Evolutionary conservation across 306 rosid genomes (phyloP), one percentile per base, ranked within the genome.

Genomic region (Calophaca sinica): DNA sequence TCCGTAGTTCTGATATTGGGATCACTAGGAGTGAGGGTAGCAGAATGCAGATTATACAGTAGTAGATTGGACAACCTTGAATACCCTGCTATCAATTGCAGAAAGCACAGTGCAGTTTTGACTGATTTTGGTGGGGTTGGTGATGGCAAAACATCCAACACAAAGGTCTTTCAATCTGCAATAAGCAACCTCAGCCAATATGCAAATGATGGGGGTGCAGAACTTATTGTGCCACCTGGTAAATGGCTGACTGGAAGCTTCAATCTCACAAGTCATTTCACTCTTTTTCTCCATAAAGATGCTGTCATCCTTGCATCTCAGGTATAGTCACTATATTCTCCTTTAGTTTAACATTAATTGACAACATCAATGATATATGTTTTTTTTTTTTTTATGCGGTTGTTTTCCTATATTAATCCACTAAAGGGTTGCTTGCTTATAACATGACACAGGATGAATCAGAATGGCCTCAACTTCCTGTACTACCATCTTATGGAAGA

Each of bases 231-330:
- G 5, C 96, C 98, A 2, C 85, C 93, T 0, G 98, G 96, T 1
- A 90, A 75, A 79, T 93, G 98, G 96, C 41, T 90, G 1, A 93
- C 96, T 0, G 98, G 96, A 2, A 90, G 93, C 79, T 90, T 93
- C 74, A 93, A 88, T 36, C 94, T 92, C 70, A 92, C 92, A 7
- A 92, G 94, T 78, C 90, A 88, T 82, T 92, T 92, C 82, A 92
- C 97, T 12, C 92, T 92, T 41, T 90, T 84, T 73, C 82, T 93
- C 63, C 87, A 90, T 0, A 85, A 84, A 11, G 93, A 62, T 32
- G 93, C 96, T 4, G 70, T 77, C 9, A 49, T 90, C 70, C 93
- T 90, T 42, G 98, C 70, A 1, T 77, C 92, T 49, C 90, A 88
- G 92, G 98, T 88, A 69, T 6, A 0, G 7, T 4, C 15, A 58